Evolutionary conservation across 2,329 filamentous ascomycete genomes (phyloP).

Genomic region (Botryotinia convoluta): DNA sequence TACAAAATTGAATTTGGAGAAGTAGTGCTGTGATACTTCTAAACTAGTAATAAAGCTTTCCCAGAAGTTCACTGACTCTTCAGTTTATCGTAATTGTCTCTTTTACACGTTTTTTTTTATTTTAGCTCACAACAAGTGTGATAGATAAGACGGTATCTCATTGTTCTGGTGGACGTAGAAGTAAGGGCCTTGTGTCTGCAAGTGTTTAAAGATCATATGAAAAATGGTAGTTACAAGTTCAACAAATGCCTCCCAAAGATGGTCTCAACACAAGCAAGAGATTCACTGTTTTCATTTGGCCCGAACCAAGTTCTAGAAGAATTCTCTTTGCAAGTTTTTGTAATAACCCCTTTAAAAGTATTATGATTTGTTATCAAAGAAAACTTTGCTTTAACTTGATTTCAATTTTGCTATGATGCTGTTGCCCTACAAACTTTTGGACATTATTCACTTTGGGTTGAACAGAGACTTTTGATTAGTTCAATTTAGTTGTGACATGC

Average conservation of each 20-base stretch:
- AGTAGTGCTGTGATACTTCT: too few species aligned
- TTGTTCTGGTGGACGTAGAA: not conserved
- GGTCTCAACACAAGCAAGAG: too few species aligned
- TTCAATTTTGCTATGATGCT: not conserved
- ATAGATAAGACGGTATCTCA: not conserved
- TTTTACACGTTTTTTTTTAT: too few species aligned
- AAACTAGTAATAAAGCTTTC: not conserved
- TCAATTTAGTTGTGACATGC: not conserved
- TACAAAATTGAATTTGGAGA: too few species aligned
- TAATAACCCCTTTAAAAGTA: not conserved
- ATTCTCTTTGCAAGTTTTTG: too few species aligned
- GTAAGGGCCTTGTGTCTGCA: not conserved
- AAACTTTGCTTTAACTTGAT: not conserved
- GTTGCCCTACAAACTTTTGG: not conserved
- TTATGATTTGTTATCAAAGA: not conserved
- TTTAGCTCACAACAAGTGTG: not conserved
- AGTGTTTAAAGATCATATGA: not conserved
- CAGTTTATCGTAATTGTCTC: not conserved
- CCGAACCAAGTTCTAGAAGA: not conserved
- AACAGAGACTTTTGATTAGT: not conserved
- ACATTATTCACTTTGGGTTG: not conserved
- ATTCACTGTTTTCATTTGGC: not conserved
- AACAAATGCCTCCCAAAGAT: not conserved
- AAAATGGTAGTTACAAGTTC: not conserved
- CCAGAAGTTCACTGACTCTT: not conserved